Evolutionary conservation across 805 yeast species (phyloP).

Genomic region (Starmerella potacharoeniae): DNA sequence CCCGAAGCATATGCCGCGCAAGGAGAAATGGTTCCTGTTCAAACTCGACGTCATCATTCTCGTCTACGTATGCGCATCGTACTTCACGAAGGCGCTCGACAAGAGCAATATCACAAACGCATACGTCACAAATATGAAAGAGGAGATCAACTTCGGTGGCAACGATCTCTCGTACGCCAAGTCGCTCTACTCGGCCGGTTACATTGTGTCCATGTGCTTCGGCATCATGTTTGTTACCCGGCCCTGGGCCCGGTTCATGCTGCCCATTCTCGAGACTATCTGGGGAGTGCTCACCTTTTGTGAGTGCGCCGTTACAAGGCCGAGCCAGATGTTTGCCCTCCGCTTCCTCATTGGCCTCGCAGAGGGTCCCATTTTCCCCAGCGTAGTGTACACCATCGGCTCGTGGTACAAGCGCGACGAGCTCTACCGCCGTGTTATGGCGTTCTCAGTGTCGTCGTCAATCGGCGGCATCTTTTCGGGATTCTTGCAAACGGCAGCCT

Average conservation of each 20-base stretch:
- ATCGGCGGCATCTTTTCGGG: constrained; percentile 38
- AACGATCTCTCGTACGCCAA: constrained; percentile 39
- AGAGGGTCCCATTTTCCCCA: constrained; percentile 36
- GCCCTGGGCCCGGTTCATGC: constrained; percentile 28
- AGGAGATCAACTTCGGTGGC: constrained; percentile 34
- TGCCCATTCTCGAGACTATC: constrained; percentile 29
- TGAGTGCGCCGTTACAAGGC: constrained; percentile 27
- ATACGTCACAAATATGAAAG: constrained; percentile 47
- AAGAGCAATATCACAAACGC: constrained; percentile 41
- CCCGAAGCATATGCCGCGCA: constrained; percentile 22
- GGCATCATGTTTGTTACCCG: constrained; percentile 29
- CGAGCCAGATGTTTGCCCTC: constrained; percentile 32
- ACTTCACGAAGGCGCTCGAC: constrained; percentile 42
- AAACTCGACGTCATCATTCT: constrained; percentile 30
- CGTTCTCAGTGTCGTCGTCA: constrained; percentile 33
- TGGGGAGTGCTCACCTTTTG: constrained; percentile 34
- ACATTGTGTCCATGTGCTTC: constrained; percentile 38
- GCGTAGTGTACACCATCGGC: constrained; percentile 35
- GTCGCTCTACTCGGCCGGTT: constrained; percentile 35
- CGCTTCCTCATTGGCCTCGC: constrained; percentile 37
- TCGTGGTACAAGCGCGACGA: constrained; percentile 38
- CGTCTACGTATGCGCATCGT: constrained; percentile 30
- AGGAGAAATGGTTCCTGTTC: constrained; percentile 24
- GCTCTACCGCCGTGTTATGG: constrained; percentile 34
- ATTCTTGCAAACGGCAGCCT: constrained; percentile 37